A percentile compares a stretch with the other conserved stretches of the same genome.
These are phyloP conservation scores for Lupinus albus DNA, from an alignment of 306 rosid genomes.

Conservation along the genomic window DNA sequence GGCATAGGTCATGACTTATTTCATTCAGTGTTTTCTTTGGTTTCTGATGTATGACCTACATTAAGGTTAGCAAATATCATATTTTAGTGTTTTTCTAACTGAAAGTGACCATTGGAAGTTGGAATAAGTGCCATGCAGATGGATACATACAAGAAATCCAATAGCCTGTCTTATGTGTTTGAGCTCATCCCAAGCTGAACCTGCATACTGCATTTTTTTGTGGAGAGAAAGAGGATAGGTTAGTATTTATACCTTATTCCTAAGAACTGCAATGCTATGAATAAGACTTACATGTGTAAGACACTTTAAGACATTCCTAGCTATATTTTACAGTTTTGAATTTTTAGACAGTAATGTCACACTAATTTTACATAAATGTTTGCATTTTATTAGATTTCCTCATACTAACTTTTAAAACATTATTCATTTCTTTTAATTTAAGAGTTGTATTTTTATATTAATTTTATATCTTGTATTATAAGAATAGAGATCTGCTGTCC, in stretches of 20 bases:
- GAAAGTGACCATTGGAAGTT: conserved; percentile 9
- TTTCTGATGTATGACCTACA: conserved; percentile 96
- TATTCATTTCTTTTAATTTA: too few relatives aligned
- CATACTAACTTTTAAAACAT: too few relatives aligned
- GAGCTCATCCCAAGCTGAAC: conserved; percentile 92
- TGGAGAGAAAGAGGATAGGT: conserved; percentile 16
- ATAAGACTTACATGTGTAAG: too few relatives aligned
- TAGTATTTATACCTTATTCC: conserved; percentile 28
- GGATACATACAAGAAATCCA: conserved; percentile 76
- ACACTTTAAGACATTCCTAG: too few relatives aligned
- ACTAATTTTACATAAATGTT: too few relatives aligned
- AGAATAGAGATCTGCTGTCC: too few relatives aligned
- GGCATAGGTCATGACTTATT: conserved; percentile 93
- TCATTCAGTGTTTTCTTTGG: conserved; percentile 95
- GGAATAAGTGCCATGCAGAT: conserved; percentile 31
- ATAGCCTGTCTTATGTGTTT: conserved; percentile 99
- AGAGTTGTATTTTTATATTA: too few relatives aligned
- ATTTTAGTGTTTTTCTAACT: conserved; percentile 11
- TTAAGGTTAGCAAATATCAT: conserved; percentile 38
- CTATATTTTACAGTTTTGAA: too few relatives aligned
- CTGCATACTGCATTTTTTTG: conserved; percentile 57
- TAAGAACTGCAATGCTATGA: conserved; percentile 13
- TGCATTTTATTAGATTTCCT: too few relatives aligned
- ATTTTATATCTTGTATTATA: too few relatives aligned
- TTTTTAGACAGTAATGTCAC: too few relatives aligned